Evolutionary conservation across 805 yeast genomes (phyloP), one percentile per base, ranked within the genome.

Genomic region (Peterozyma toletana): DNA sequence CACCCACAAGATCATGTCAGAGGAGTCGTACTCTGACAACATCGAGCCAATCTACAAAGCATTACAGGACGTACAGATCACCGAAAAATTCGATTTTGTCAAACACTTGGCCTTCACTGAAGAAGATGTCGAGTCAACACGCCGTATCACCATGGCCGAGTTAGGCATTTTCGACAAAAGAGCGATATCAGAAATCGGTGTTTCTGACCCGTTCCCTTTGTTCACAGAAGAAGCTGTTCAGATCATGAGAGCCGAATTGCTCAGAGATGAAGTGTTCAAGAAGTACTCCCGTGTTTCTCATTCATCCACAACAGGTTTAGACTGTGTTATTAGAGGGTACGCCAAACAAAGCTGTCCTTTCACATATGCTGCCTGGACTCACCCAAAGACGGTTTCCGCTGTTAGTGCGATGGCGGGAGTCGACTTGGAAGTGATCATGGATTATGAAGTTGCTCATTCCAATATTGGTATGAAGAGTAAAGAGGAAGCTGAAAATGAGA

Each of bases 171-270:
- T 68, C 36, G 57, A 63, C 49, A 65, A 66, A 36, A 60, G 66
- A 46, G 80, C 75, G 54, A 73, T 78, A 42, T 68, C 78, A 17
- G 70, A 69, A 2, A 66, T 77, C 51, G 85, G 80, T 15, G 83
- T 75, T 17, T 64, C 74, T 43, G 79, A 73, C 43, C 81, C 84
- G 1, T 78, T 78, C 57, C 80, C 80, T 3, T 62, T 78, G 38
- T 78, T 78, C 59, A 76, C 81, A 1, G 74, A 75, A 30, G 83
- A 78, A 51, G 83, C 83, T 2, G 63, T 76, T 44, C 70, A 69
- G 35, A 70, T 78, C 39, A 77, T 78, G 83, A 71, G 74, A 58
- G 70, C 71, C 48, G 83, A 78, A 54, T 54, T 75, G 35, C 65
- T 77, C 53, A 56, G 63, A 37, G 70, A 71, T 48, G 77, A 75